Conservation (phyloP, 345 rosid species). For the Salix purpurea region DNA sequence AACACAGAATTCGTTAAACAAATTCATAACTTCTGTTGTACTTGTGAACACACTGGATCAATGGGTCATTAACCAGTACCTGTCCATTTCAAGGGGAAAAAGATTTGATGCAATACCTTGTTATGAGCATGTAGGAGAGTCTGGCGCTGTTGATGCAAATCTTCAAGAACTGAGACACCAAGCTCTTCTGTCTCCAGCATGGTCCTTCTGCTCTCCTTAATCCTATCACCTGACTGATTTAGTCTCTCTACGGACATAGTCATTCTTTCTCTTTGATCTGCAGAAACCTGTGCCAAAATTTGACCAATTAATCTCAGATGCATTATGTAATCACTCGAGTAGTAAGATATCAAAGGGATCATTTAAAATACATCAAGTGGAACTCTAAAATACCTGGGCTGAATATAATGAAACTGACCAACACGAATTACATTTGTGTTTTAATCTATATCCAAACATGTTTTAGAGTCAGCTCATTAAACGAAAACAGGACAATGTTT, state of each 20-base stretch:
- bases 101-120: slow-evolving; percentile 43
- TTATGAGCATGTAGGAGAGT: slow-evolving; percentile 70
- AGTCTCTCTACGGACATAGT: slow-evolving; percentile 71
- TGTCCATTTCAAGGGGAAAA: not conserved
- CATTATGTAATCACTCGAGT: not conserved
- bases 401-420: not conserved
- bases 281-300: slow-evolving; percentile 34
- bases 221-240: slow-evolving; percentile 59
- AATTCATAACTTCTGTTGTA: not conserved
- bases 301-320: slow-evolving; percentile 8
- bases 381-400: not conserved
- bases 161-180: slow-evolving; percentile 94
- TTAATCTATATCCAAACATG: not conserved
- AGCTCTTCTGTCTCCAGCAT: slow-evolving; percentile 96
- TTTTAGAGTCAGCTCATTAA: not conserved
- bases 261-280: slow-evolving; percentile 82
- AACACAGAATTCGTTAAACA: not conserved
- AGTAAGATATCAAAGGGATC: not conserved
- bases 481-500: not conserved
- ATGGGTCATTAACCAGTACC: not conserved
- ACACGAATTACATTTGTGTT: not conserved
- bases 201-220: slow-evolving; percentile 80
- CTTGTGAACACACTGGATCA: not conserved
- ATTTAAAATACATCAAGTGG: not conserved
- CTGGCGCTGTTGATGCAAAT: slow-evolving; percentile 82